Base-by-base conservation (phyloP, 2,329 filamentous ascomycete genomes). In the Hymenoscyphus scutula region DNA sequence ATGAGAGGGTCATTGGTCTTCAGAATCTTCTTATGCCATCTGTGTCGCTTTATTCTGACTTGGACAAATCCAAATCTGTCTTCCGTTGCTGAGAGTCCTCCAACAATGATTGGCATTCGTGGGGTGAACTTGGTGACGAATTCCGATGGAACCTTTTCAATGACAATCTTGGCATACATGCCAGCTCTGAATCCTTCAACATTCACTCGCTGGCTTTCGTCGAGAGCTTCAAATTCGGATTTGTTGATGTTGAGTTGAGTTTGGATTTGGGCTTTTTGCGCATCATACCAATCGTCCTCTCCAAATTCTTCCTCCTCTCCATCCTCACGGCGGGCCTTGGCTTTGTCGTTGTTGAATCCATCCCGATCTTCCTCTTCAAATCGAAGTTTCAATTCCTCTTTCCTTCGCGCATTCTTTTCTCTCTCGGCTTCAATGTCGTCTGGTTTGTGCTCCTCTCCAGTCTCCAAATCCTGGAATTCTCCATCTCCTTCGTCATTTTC, bases 281-380 rank as follows among this genome's bases (percentile, higher is more conserved):
- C 86, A 73, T 98, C 95, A 74, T 99, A 99, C 96, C 96, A 99
- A 61, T 99, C 91, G 74, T 99, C 95, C 76, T 99, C 95, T 59
- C 93, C 95, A 72, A 96, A 98, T 73, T 96, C 89, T 63, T 86
- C 80, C 59, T 94, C 81, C 2, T 83, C 88, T 32, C 84, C 86
- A 38, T 29, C 57, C 68, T 92, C 89, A 66, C 85, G 82, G 38
- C 89, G 84, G 11, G 89, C 89, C 58, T 88, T 86, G 30, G 90
- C 88, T 73, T 96, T 96, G 76, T 95, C 92, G 72, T 96, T 96
- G 71, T 90, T 87, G 74, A 97, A 93, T 0, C 95, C 95, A 74
- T 99, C 95, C n/a, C 91, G 85, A 74, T 99, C 95, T 80, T 99
- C 95, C 76, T 98, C 93, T 73, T 99, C 95, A 73, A 99, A 99